Conservation (phyloP, 2,329 filamentous ascomycete species). For the Botryotinia convoluta region DNA sequence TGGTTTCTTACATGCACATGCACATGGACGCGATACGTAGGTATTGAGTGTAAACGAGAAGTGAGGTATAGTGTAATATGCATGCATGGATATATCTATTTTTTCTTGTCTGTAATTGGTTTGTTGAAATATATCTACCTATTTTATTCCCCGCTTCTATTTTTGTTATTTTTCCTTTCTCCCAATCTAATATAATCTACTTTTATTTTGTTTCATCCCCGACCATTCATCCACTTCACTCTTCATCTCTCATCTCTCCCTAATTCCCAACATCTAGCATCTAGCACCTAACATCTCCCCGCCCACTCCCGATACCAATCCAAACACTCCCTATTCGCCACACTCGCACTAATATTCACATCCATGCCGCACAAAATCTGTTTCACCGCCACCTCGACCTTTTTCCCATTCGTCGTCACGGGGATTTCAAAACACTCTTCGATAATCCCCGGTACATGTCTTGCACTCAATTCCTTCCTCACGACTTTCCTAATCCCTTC, state of each 20-base stretch:
- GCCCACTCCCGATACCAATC: conserved; percentile 87
- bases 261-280: background rate
- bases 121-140: background rate
- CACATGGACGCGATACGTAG: background rate
- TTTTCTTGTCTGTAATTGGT: background rate
- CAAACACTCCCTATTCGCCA: conserved; percentile 86
- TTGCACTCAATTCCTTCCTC: conserved; percentile 74
- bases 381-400: conserved; percentile 96
- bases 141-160: background rate
- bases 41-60: background rate
- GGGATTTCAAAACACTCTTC: conserved; percentile 79
- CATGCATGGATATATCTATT: background rate
- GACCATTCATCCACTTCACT: background rate
- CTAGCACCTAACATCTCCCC: conserved; percentile 11
- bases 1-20: background rate
- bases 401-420: conserved; percentile 92
- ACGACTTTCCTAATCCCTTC: conserved; percentile 65
- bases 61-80: background rate
- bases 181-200: background rate
- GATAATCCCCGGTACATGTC: conserved; percentile 83
- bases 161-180: background rate
- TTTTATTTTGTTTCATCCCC: background rate
- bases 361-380: conserved; percentile 87
- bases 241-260: background rate
- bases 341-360: conserved; percentile 85